Evolutionary conservation across 2,329 filamentous ascomycete genomes (phyloP).

Genomic region (Nothophaeocryptopus gaeumannii): DNA sequence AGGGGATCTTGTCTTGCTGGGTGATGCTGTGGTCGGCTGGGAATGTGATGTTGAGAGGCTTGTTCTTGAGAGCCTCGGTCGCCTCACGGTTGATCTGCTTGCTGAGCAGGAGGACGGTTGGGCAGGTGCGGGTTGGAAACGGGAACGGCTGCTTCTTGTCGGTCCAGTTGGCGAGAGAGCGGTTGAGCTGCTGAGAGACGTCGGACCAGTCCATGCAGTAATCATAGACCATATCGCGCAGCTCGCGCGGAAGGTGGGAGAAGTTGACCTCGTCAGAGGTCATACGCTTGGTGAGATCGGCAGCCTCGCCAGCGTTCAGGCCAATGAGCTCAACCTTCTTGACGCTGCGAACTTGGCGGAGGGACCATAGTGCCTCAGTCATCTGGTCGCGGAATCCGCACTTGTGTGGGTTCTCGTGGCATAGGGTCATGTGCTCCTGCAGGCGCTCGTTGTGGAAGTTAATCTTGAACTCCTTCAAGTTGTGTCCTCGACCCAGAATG

Average conservation of each 20-base stretch:
- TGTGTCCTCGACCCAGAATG: slow-evolving; percentile 25
- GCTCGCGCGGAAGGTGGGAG: slow-evolving; percentile 26
- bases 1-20: slow-evolving; percentile 11
- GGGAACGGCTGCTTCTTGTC: slow-evolving; percentile 8
- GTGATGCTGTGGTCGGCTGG: slow-evolving; percentile 15
- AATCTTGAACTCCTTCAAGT: slow-evolving; percentile 30
- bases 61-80: slow-evolving; percentile 27
- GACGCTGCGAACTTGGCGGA: slow-evolving; percentile 24
- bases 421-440: slow-evolving; percentile 27
- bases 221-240: slow-evolving; percentile 32
- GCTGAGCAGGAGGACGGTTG: slow-evolving; percentile 36
- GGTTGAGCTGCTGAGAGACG: slow-evolving; percentile 16
- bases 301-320: slow-evolving; percentile 23
- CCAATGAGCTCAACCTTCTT: slow-evolving; percentile 26
- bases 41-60: slow-evolving; percentile 28
- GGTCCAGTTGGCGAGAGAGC: slow-evolving; percentile 19
- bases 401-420: slow-evolving; percentile 15
- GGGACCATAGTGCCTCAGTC: slow-evolving; percentile 12
- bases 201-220: slow-evolving; percentile 26
- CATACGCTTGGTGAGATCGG: slow-evolving; percentile 25
- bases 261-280: slow-evolving; percentile 19
- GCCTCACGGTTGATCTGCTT: slow-evolving; percentile 35
- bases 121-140: slow-evolving; percentile 25
- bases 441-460: slow-evolving; percentile 24
- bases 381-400: slow-evolving; percentile 33